A percentile compares a stretch with the other conserved stretches of the same genome.
Evolutionary conservation across 2,329 filamentous ascomycete species (phyloP).

Genomic region (Neonectria hederae): DNA sequence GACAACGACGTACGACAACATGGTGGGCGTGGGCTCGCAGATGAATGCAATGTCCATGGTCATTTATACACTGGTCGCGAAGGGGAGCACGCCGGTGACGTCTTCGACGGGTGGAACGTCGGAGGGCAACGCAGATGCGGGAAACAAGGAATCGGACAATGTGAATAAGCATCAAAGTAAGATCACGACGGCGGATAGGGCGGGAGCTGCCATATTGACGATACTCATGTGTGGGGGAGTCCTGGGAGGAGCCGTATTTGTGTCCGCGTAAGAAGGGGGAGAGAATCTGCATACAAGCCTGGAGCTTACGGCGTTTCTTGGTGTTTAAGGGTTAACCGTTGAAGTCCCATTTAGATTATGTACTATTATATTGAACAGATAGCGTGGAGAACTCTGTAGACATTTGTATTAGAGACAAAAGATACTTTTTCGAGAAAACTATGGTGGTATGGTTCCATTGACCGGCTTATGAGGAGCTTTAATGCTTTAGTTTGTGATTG

Average conservation of each 20-base stretch:
- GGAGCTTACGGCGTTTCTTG: conserved; percentile 3
- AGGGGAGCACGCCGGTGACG: conserved; percentile 58
- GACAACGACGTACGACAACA: conserved; percentile 64
- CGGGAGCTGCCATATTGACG: conserved; percentile 66
- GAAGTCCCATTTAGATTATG: neutral
- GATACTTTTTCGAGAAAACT: neutral
- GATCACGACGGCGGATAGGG: conserved; percentile 61
- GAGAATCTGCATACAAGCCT: neutral
- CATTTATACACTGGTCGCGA: conserved; percentile 65
- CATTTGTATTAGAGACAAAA: neutral
- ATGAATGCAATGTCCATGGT: conserved; percentile 73
- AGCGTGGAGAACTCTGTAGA: conserved; percentile 3
- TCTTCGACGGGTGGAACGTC: conserved; percentile 68
- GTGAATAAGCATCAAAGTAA: conserved; percentile 41
- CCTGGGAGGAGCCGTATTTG: conserved; percentile 60
- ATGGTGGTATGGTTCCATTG: neutral
- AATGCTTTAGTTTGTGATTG: no score
- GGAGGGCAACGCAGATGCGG: conserved; percentile 59
- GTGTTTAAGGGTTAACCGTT: neutral
- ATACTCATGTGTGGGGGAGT: conserved; percentile 59
- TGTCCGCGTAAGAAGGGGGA: conserved; percentile 34
- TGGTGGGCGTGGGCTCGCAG: conserved; percentile 72
- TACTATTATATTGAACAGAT: neutral
- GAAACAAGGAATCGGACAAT: conserved; percentile 44
- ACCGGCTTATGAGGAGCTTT: neutral